These are phyloP conservation scores for Rhizomucor pusillus DNA, from an alignment of 371 early-diverging fungal genomes.

Conservation along the genomic window DNA sequence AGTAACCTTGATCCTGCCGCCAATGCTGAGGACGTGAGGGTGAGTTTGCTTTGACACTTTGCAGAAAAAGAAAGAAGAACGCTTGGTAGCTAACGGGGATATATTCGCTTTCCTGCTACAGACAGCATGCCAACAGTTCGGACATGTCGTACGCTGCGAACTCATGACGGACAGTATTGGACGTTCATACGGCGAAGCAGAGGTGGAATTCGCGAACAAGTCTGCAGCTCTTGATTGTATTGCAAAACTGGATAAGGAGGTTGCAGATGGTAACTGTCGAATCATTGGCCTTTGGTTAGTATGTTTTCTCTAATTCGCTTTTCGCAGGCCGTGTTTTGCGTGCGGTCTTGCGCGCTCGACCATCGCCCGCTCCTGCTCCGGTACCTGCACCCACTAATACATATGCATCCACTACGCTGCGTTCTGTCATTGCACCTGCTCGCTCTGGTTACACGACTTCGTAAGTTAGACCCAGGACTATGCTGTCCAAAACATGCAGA, in stretches of 20 bases:
- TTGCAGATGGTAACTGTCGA: slow-evolving; percentile 32
- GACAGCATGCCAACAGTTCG: slow-evolving; percentile 37
- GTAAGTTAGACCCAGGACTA: slow-evolving; percentile 2
- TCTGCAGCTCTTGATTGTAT: slow-evolving; percentile 40
- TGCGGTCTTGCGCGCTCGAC: slow-evolving; percentile 28
- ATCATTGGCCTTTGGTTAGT: no score
- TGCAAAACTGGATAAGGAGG: slow-evolving; percentile 36
- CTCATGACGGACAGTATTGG: slow-evolving; percentile 38
- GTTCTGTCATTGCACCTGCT: slow-evolving; percentile 18
- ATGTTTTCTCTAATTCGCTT: slow-evolving; percentile 6
- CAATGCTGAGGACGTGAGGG: slow-evolving; percentile 59
- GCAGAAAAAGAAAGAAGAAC: not conserved
- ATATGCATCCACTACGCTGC: slow-evolving; percentile 11
- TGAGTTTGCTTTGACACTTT: slow-evolving; percentile 9
- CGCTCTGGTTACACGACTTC: slow-evolving; percentile 19
- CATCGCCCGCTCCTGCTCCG: not conserved
- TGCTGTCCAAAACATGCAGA: not conserved
- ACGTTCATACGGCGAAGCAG: slow-evolving; percentile 47
- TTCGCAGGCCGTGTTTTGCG: slow-evolving; percentile 28
- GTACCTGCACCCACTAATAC: not conserved
- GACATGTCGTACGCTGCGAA: slow-evolving; percentile 37
- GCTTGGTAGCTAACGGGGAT: not conserved
- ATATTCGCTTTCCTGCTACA: slow-evolving; percentile 8
- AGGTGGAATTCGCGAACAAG: slow-evolving; percentile 41
- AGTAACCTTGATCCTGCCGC: slow-evolving; percentile 56